Evolutionary conservation across 129 eudicot species (phyloP).

Genomic region (Pulicaria dysenterica): DNA sequence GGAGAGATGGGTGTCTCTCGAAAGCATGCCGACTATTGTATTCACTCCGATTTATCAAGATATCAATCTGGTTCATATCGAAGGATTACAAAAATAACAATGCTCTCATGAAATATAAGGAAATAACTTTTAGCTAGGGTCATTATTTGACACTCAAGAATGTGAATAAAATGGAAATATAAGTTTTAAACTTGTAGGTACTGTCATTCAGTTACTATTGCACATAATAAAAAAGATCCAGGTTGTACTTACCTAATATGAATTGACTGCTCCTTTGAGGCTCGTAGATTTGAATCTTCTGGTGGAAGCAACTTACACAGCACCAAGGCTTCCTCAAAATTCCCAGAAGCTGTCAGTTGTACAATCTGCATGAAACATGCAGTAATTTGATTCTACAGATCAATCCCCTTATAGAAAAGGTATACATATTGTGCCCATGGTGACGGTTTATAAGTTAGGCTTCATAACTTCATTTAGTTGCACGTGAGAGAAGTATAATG

Average conservation of each 20-base stretch:
- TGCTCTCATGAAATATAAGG: background rate
- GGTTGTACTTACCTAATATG: slow-evolving; percentile 66
- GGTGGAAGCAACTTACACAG: slow-evolving; percentile 94
- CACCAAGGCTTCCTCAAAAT: slow-evolving; percentile 96
- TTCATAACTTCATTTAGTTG: slow-evolving; percentile 18
- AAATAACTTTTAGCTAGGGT: background rate
- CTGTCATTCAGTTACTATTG: slow-evolving; percentile 12
- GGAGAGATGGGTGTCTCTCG: too few species aligned
- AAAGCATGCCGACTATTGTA: too few species aligned
- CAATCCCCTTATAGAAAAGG: background rate
- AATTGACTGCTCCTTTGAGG: slow-evolving; percentile 96
- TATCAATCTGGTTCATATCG: too few species aligned
- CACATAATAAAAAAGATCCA: slow-evolving; percentile 8
- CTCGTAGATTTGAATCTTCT: slow-evolving; percentile 94
- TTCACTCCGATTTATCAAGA: too few species aligned
- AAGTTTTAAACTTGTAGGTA: slow-evolving; percentile 16
- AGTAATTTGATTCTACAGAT: slow-evolving; percentile 19
- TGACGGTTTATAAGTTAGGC: background rate
- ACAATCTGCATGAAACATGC: slow-evolving; percentile 69
- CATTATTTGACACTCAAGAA: slow-evolving; percentile 5
- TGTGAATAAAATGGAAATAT: slow-evolving; percentile 9
- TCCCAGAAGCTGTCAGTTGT: slow-evolving; percentile 95
- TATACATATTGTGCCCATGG: background rate
- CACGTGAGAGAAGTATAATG: slow-evolving; percentile 2
- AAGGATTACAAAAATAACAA: background rate